A percentile compares a stretch with the other conserved stretches of the same genome.
phyloP scores from a whole-genome alignment of 371 early-diverging fungal species.

The Mortierella sp. region DNA sequence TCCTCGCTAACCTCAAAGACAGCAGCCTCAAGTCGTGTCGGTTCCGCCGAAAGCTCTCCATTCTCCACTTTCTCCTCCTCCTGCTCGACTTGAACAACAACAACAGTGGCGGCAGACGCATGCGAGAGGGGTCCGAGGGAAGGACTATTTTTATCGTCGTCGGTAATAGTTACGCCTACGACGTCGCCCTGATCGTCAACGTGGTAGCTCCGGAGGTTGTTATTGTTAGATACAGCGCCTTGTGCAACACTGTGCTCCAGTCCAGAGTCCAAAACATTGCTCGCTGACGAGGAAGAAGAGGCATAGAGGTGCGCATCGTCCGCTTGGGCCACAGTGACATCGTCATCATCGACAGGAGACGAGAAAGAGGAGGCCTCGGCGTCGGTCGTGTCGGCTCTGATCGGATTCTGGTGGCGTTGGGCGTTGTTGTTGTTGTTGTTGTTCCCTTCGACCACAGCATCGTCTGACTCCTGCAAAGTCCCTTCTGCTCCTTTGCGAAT shows the following conservation, averaged over 20 bases:
- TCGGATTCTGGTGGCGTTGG: conserved; percentile 8
- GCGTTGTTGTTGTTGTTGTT: not conserved
- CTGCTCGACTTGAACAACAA: not conserved
- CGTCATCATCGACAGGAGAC: not conserved
- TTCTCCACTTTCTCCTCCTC: not conserved
- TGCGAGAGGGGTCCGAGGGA: not conserved
- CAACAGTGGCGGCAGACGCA: not conserved
- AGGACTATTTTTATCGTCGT: conserved; percentile 2
- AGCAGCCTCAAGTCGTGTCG: not conserved
- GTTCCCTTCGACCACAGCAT: not conserved
- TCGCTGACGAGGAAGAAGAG: conserved; percentile 42
- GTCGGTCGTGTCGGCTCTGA: not conserved
- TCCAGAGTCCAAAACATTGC: conserved; percentile 27
- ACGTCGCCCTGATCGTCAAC: not conserved
- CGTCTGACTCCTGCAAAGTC: not conserved
- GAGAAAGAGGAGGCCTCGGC: not conserved
- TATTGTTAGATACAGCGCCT: not conserved
- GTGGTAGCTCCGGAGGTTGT: not conserved
- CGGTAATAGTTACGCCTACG: not conserved
- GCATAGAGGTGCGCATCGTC: conserved; percentile 15
- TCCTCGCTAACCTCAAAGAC: not conserved
- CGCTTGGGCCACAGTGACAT: conserved; percentile 10
- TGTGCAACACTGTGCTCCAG: conserved; percentile 7
- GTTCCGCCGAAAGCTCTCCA: no score
- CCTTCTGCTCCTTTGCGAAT: not conserved